Base-by-base conservation (phyloP, 1,284 basidiomycete species). In the Hypsizygus ulmarius region DNA sequence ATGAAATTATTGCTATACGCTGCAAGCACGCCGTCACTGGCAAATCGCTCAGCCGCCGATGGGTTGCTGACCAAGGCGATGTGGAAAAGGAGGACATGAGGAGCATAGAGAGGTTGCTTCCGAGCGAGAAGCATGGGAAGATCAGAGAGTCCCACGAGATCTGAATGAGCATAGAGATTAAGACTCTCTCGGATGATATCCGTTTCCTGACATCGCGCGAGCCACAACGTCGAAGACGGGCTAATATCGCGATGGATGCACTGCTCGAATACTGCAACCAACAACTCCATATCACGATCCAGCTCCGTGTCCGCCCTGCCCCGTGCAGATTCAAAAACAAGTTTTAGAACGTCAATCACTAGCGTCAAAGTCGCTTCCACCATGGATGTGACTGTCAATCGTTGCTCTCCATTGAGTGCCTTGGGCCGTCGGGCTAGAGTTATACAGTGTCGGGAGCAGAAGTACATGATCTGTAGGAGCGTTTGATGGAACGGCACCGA, bases 1-100 rank as follows among this genome's bases (percentile, higher is more conserved):
- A 97, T 81, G 39, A 78, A 79, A 63, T 92, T 95, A 61, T 90
- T 88, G 58, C 84, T 84, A 64, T 96, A 91, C 0, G 91, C 87
- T 0, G 84, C 72, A 21, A 97, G 71, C 1, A 93, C 72, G 30
- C 92, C 92, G 53, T 90, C 90, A 56, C 87, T 84, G 2, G 92
- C 92, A 18, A 97, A 78, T 50, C 87, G 74, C 64, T 97, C 93
- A 1, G 93, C 91, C 1, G 90, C 84, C 0, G 79, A 74, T 0
- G 84, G 79, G 44, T 88, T 77, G 44, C 81, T 80, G 3, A 91
- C 90, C n/a, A 97, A 71, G 0, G 90, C 80, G 69, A 93, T 86
- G 60, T 97, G 90, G 69, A 97, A 87, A 9, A 86, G 72, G 44
- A 97, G 78, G 48, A 97, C 70, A 54, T 91, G 82, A 6, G 84